Percentiles rank a stretch among this genome's conserved stretches.
Conservation (phyloP, 2,329 filamentous ascomycete species). For the Paecilomyces formosus region DNA sequence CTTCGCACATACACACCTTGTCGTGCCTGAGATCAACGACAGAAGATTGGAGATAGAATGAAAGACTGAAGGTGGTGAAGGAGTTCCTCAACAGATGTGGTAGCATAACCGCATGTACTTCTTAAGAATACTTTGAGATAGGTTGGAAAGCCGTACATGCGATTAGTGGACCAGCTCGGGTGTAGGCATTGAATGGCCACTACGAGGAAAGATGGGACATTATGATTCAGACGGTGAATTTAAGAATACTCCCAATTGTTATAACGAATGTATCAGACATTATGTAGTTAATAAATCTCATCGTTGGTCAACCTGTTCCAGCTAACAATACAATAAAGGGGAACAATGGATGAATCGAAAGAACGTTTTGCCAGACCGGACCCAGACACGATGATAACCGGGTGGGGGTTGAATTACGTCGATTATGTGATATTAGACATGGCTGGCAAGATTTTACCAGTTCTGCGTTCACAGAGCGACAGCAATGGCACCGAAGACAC, state of each 20-base stretch:
- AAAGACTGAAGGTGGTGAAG: too few relatives aligned
- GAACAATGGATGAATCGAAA: neutral
- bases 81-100: too few relatives aligned
- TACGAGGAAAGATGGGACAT: too few relatives aligned
- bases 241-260: neutral
- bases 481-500: slow-evolving; percentile 6
- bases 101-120: too few relatives aligned
- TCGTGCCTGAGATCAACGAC: too few relatives aligned
- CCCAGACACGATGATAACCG: neutral
- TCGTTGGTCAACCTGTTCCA: neutral
- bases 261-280: neutral
- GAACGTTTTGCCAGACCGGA: neutral
- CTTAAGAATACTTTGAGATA: too few relatives aligned
- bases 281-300: neutral
- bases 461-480: slow-evolving; percentile 6
- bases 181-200: too few relatives aligned
- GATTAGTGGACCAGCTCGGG: too few relatives aligned
- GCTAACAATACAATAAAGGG: neutral
- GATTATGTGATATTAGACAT: neutral
- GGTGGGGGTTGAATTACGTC: neutral
- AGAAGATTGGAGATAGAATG: too few relatives aligned
- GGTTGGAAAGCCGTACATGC: too few relatives aligned
- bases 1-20: neutral
- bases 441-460: neutral
- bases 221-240: too few relatives aligned